A percentile compares a stretch with the other conserved stretches of the same genome.
Evolutionary conservation across 2,329 filamentous ascomycete species (phyloP).

Genomic region (Claviceps sp.): DNA sequence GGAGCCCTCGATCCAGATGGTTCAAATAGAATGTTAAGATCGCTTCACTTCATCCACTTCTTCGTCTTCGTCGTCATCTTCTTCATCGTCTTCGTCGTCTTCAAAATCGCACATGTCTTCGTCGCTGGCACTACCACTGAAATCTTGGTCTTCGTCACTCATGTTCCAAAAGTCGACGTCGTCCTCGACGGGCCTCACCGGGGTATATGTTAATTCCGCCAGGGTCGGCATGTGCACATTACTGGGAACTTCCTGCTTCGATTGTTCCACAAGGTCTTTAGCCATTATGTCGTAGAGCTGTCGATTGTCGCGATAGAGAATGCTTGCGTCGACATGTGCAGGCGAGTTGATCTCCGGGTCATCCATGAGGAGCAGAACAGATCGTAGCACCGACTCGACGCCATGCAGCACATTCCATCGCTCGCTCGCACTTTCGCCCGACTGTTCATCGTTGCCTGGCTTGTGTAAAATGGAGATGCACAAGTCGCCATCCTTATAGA

Average conservation of each 20-base stretch:
- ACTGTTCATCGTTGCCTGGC: constrained; percentile 84
- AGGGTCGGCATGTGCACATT: constrained; percentile 74
- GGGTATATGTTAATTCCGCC: constrained; percentile 44
- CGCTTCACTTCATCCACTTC: not conserved
- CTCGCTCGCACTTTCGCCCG: constrained; percentile 78
- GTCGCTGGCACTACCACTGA: constrained; percentile 60
- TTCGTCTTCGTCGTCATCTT: constrained; percentile 4
- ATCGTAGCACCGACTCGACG: constrained; percentile 88
- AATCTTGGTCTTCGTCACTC: constrained; percentile 63
- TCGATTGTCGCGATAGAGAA: constrained; percentile 66
- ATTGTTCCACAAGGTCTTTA: constrained; percentile 53
- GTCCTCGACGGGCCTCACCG: constrained; percentile 47
- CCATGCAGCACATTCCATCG: constrained; percentile 91
- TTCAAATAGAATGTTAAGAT: not conserved
- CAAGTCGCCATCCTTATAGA: constrained; percentile 78
- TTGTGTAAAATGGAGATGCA: constrained; percentile 95
- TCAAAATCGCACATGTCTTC: constrained; percentile 48
- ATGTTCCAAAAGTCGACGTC: constrained; percentile 77
- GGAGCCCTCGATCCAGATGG: not conserved
- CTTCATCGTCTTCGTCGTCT: constrained; percentile 37
- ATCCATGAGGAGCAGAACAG: constrained; percentile 80
- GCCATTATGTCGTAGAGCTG: constrained; percentile 58
- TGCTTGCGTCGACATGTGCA: constrained; percentile 85
- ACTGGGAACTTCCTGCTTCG: constrained; percentile 65
- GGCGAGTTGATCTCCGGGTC: constrained; percentile 88